Evolutionary conservation across 345 rosid genomes (phyloP), one percentile per base, ranked within the genome.

Genomic region (Lagerstroemia speciosa): DNA sequence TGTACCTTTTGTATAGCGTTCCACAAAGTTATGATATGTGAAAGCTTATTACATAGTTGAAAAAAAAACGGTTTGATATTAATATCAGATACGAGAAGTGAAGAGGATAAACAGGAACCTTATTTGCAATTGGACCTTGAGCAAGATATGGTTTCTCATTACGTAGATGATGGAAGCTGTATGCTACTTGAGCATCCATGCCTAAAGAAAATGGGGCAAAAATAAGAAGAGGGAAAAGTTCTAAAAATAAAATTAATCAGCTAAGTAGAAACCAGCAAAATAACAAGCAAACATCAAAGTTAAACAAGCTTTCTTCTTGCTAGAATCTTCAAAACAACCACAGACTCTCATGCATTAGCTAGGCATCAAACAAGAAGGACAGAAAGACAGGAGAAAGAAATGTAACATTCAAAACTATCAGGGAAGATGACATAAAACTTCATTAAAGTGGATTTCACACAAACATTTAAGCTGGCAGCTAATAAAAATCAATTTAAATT

Each of bases 151-250:
- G 98, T 75, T 90, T 95, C 67, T 87, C 92, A 74, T 88, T 88
- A 27, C 98, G 99, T 76, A 95, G 78, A 83, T 90, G 89, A 69
- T 95, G 99, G 82, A 95, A 95, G 32, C 98, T 92, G 67, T 92
- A 92, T 38, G 97, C 99, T 65, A 95, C 92, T 80, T 90, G 94
- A 74, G 99, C 99, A 75, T 95, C 99, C 99, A 95, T 95, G 68
- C 99, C 99, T 91, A 74, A 22, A 71, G 27, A 67, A 41, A 41
- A 41, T 36, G 46, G 71, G 64, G 71, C 72, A 43, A 14, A 61
- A 1, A 17, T n/a, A 48, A 57, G 45, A 57, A 37, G 36, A 15
- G 52, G 37, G 31, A n/a, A 15, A 19, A 38, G 43, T 9, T 16
- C 14, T 41, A 41, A 41, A 41, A 14, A 41, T 8, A 9, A 41